A percentile compares a stretch with the other conserved stretches of the same genome.
Conservation (phyloP, 2,329 filamentous ascomycete genomes). For the Fusarium sororula region DNA sequence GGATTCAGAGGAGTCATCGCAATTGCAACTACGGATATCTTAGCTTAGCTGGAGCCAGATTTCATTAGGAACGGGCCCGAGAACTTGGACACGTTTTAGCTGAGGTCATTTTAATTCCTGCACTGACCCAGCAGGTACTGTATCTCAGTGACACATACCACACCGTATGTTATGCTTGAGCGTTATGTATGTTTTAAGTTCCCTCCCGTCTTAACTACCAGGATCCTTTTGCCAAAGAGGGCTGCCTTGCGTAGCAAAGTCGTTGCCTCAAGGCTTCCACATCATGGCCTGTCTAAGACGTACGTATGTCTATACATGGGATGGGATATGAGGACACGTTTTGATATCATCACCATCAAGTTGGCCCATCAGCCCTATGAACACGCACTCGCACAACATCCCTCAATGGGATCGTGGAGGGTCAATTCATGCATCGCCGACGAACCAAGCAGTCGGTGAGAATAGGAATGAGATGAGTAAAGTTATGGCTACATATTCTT, state of each 20-base stretch:
- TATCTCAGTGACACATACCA: neutral
- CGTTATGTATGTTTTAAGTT: slow-evolving; percentile 15
- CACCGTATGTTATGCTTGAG: slow-evolving; percentile 13
- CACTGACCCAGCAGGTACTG: neutral
- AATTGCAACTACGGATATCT: neutral
- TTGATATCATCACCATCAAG: neutral
- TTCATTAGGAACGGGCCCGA: slow-evolving; percentile 1
- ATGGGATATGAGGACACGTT: slow-evolving; percentile 8
- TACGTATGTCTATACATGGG: slow-evolving; percentile 3
- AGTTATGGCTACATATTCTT: neutral
- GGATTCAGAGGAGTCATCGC: slow-evolving; percentile 21
- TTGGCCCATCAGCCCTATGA: slow-evolving; percentile 20
- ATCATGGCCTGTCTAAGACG: neutral
- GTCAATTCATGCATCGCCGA: neutral
- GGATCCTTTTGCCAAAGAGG: slow-evolving; percentile 6
- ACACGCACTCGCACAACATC: neutral
- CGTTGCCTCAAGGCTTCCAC: slow-evolving; percentile 34
- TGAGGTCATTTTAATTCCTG: neutral
- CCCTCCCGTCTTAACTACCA: neutral
- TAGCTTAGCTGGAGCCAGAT: neutral
- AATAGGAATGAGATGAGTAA: neutral
- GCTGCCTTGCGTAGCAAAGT: slow-evolving; percentile 20
- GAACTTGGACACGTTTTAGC: neutral
- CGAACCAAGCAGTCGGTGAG: slow-evolving; percentile 8
- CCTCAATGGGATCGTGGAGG: neutral